Evolutionary conservation across 2,329 filamentous ascomycete genomes (phyloP).

Genomic region (Decorospora gaudefroyi): DNA sequence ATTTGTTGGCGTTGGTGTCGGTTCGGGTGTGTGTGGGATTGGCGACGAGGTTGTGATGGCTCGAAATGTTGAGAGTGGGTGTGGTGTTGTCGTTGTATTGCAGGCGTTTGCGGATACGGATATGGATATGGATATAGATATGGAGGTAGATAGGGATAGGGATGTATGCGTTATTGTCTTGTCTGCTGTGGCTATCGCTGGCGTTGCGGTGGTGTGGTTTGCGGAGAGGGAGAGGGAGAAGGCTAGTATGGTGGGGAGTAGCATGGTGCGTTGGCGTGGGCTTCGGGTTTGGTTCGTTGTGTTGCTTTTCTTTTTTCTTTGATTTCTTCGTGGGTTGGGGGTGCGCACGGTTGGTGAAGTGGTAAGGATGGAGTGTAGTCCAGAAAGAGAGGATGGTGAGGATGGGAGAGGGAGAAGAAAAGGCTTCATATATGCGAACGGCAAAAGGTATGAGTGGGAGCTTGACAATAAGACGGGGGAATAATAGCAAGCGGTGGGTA

Average conservation of each 20-base stretch:
- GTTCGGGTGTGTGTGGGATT: neutral
- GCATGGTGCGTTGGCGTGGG: neutral
- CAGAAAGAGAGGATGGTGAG: too few species aligned
- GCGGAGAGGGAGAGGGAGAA: neutral
- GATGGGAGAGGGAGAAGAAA: too few species aligned
- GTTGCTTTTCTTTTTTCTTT: neutral
- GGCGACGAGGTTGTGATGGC: neutral
- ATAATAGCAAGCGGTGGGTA: neutral
- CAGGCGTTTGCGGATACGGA: too few species aligned
- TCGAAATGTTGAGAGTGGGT: neutral
- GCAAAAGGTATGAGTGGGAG: too few species aligned
- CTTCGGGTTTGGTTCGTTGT: neutral
- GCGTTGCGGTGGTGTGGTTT: neutral
- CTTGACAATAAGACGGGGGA: neutral
- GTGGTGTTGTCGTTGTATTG: neutral
- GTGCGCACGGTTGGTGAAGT: neutral
- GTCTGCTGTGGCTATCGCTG: neutral
- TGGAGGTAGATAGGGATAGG: neutral
- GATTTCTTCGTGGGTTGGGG: neutral
- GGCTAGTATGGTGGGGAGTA: neutral
- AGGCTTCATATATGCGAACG: too few species aligned
- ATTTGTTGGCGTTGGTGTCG: neutral
- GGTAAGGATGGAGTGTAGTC: neutral
- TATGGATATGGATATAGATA: too few species aligned
- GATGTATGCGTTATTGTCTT: neutral